These are phyloP conservation scores for Lagenidium giganteum DNA, from an alignment of 352 stramenopile species.

Conservation along the genomic window DNA sequence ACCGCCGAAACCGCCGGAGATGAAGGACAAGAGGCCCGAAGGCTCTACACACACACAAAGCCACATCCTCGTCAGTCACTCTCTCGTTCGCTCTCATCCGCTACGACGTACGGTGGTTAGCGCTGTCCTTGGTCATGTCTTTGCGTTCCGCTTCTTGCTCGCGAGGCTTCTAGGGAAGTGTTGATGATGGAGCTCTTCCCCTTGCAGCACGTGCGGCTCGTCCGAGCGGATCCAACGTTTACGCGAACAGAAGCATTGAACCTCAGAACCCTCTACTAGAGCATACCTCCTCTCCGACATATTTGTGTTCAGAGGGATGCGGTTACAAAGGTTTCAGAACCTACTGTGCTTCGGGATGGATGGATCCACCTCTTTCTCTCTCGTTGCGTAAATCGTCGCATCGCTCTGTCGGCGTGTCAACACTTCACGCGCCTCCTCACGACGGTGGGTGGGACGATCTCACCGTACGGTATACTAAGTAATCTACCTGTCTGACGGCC, in stretches of 20 bases:
- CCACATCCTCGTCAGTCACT: constrained; percentile 2
- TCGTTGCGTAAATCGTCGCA: background rate
- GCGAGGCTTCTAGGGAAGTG: constrained; percentile 18
- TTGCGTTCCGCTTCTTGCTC: background rate
- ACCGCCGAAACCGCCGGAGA: constrained; percentile 92
- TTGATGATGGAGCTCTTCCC: constrained; percentile 2
- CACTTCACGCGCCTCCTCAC: too few species aligned
- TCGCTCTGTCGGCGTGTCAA: background rate
- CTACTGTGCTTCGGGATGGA: too few species aligned
- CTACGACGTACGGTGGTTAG: constrained; percentile 12
- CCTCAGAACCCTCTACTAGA: constrained; percentile 7
- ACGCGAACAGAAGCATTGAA: background rate
- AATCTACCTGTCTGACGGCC: too few species aligned
- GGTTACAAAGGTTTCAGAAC: too few species aligned
- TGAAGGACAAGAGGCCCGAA: constrained; percentile 90
- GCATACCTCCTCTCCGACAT: too few species aligned
- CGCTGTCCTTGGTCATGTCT: constrained; percentile 10
- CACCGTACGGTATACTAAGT: too few species aligned
- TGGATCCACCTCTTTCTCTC: too few species aligned
- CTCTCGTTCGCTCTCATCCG: background rate
- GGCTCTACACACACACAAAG: constrained; percentile 30
- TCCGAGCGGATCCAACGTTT: constrained; percentile 14
- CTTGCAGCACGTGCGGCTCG: constrained; percentile 15
- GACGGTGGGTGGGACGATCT: too few species aligned
- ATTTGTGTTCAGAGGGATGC: too few species aligned